Evolutionary conservation across 306 rosid species (phyloP).

Genomic region (Cucurbita maxima): DNA sequence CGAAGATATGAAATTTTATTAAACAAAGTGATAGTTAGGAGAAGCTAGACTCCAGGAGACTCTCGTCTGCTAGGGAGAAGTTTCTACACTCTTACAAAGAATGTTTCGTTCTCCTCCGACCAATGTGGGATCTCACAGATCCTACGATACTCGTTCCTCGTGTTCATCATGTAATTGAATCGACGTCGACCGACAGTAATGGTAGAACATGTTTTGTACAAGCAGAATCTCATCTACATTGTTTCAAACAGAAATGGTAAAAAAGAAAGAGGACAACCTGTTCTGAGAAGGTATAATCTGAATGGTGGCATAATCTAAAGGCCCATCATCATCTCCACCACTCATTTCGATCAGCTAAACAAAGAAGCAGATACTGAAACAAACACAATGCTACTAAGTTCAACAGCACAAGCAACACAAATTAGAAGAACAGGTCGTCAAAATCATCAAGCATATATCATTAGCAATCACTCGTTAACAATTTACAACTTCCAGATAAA

Average conservation of each 20-base stretch:
- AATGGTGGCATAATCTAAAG: slow-evolving; percentile 57
- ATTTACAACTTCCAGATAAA: background rate
- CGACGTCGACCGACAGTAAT: no score
- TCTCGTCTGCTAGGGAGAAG: no score
- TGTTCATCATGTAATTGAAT: no score
- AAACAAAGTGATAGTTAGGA: background rate
- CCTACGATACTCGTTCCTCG: no score
- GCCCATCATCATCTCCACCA: slow-evolving; percentile 28
- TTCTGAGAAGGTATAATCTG: slow-evolving; percentile 48
- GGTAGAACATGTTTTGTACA: background rate
- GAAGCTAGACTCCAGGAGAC: no score
- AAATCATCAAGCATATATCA: background rate
- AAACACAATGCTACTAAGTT: background rate
- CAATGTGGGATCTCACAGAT: no score
- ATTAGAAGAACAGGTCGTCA: background rate
- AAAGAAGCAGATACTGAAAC: slow-evolving; percentile 19
- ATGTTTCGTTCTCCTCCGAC: no score
- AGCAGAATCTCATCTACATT: background rate
- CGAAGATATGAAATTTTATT: background rate
- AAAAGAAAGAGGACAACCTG: slow-evolving; percentile 30
- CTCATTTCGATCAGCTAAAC: slow-evolving; percentile 35
- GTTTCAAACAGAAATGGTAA: background rate
- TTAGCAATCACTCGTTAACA: background rate
- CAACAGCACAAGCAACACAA: background rate
- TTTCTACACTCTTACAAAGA: no score